Evolutionary conservation across 176 grass and related monocot genomes (phyloP), one percentile per base, ranked within the genome.

Genomic region (Poa annua): DNA sequence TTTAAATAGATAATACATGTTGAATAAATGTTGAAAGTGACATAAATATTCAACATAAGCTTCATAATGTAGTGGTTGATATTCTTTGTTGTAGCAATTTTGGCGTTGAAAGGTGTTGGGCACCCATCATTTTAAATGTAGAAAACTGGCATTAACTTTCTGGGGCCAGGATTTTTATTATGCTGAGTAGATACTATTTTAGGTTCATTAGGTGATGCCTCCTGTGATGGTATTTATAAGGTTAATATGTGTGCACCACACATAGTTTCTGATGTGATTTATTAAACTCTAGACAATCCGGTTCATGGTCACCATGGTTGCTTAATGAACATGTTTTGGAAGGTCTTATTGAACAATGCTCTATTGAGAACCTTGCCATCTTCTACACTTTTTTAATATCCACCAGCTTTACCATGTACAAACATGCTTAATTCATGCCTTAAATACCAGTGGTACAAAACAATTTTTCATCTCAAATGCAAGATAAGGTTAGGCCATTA

Each of bases 61-160:
- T 33, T 81, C 22, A 12, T 50, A 88, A 15, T 66, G 25, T 57
- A 19, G 6, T 25, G 62, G 29, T 74, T 73, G 48, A 22, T 75
- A 80, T 63, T 66, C 19, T 71, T 75, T 71, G 7, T 65, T 13
- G 19, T 49, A 39, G 59, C 39, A 63, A 60, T 49, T 48, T 57
- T 66, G 29, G 19, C 33, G 54, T 41, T 33, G 10, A 26, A 66
- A 84, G 10, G 41, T 63, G 65, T 53, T 36, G 65, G 59, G 24
- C 39, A 17, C 14, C 55, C 71, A 20, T 66, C 41, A 21, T 65
- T 63, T 66, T 53, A 24, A 32, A 76, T 20, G 32, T 72, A 50
- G 25, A 61, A 49, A 75, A 20, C 22, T 48, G 17, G n/a, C 41
- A 36, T 9, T 74, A 74, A 47, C 29, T 61, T 55, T 21, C 15